Conservation (phyloP, 352 stramenopile species). For the Phytophthora palmivora region DNA sequence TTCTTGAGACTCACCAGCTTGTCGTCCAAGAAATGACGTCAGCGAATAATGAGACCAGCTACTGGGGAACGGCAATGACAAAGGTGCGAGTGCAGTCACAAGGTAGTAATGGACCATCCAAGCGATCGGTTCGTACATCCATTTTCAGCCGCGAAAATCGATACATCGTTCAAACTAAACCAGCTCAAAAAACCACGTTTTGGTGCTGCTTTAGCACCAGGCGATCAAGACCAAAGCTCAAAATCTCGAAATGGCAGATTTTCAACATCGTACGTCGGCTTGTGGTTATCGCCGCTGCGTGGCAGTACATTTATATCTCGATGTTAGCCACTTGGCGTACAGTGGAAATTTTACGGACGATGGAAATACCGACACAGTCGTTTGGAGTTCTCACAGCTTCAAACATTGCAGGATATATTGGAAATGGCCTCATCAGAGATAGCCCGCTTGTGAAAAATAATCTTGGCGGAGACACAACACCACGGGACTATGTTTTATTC, state of each 20-base stretch:
- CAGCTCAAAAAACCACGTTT: not conserved
- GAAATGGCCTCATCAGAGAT: conserved; percentile 33
- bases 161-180: conserved; percentile 8
- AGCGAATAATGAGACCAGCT: not conserved
- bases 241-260: conserved; percentile 26
- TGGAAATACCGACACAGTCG: conserved; percentile 17
- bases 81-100: conserved; percentile 18
- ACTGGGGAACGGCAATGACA: conserved; percentile 26
- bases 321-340: conserved; percentile 28
- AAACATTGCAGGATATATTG: conserved; percentile 38
- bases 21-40: not conserved
- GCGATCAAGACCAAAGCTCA: conserved; percentile 11
- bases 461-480: conserved; percentile 34
- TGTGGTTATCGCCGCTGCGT: conserved; percentile 28
- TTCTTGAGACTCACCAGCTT: too few relatives aligned
- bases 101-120: conserved; percentile 68
- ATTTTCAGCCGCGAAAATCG: conserved; percentile 11
- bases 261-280: conserved; percentile 34
- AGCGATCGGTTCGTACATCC: conserved; percentile 68
- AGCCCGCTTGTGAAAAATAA: conserved; percentile 15
- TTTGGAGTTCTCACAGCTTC: conserved; percentile 10
- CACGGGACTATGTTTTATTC: conserved; percentile 27
- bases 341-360: conserved; percentile 27
- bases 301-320: conserved; percentile 40
- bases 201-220: not conserved